Conservation (phyloP, 371 early-diverging fungal genomes). For the Haplosporangium sp. region DNA sequence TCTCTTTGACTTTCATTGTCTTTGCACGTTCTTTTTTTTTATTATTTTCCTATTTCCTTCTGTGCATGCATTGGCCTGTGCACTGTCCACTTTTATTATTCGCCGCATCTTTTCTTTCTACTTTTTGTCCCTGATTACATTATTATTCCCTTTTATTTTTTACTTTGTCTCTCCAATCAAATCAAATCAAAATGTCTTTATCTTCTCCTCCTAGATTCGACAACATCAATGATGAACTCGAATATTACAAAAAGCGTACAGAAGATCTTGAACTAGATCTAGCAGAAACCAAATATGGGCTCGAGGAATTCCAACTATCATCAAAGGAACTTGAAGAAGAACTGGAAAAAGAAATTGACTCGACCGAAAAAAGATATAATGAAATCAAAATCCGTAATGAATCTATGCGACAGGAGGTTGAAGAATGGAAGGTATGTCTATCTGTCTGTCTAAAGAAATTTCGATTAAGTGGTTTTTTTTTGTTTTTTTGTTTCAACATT, state of each 20-base stretch:
- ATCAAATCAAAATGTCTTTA: constrained; percentile 3
- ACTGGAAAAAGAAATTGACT: constrained; percentile 70
- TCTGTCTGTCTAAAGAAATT: too few relatives aligned
- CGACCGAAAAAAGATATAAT: constrained; percentile 69
- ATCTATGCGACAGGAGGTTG: constrained; percentile 69
- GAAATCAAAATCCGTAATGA: constrained; percentile 73
- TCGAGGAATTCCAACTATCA: constrained; percentile 74
- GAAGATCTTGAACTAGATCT: constrained; percentile 64
- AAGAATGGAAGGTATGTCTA: constrained; percentile 76
- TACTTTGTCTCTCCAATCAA: neutral
- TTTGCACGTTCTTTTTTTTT: neutral
- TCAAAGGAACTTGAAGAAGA: constrained; percentile 77
- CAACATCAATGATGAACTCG: constrained; percentile 69
- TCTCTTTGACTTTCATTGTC: neutral
- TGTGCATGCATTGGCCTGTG: constrained; percentile 16
- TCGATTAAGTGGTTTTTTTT: too few relatives aligned
- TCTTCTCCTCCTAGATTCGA: constrained; percentile 48
- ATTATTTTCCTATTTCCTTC: neutral
- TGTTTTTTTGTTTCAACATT: too few relatives aligned
- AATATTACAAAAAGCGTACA: constrained; percentile 65
- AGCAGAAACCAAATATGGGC: constrained; percentile 67
- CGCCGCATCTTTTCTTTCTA: neutral
- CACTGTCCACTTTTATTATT: neutral
- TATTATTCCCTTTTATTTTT: neutral
- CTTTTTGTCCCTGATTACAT: neutral